phyloP scores from a whole-genome alignment of 2,329 filamentous ascomycete genomes.

The Exophiala bonariae region DNA sequence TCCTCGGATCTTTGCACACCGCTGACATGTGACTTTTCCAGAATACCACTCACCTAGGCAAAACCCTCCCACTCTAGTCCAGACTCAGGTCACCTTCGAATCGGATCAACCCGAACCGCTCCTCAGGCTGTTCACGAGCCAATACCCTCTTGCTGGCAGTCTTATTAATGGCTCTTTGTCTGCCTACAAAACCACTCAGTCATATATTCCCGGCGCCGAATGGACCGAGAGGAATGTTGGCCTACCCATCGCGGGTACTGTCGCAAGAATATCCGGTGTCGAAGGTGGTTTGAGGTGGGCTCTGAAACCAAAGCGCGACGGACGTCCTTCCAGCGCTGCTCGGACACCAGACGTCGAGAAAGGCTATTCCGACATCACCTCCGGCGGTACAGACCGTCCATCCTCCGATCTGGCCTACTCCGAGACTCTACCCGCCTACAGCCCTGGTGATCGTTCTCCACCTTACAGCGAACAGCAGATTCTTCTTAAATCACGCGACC shows the following conservation, averaged over 20 bases:
- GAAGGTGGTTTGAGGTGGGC: constrained; percentile 87
- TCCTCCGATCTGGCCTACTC: constrained; percentile 38
- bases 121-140: constrained; percentile 80
- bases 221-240: constrained; percentile 86
- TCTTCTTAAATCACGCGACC: constrained; percentile 26
- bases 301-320: constrained; percentile 50
- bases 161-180: constrained; percentile 83
- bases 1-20: constrained; percentile 5
- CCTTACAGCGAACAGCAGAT: constrained; percentile 26
- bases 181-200: constrained; percentile 83
- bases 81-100: constrained; percentile 35
- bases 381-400: constrained; percentile 10
- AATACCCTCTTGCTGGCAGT: constrained; percentile 80
- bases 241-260: constrained; percentile 79
- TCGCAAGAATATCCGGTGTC: constrained; percentile 82
- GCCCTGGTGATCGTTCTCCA: constrained; percentile 56
- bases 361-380: constrained; percentile 19
- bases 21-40: constrained; percentile 17
- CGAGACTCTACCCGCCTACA: constrained; percentile 81
- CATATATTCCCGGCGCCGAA: constrained; percentile 85
- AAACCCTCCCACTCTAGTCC: constrained; percentile 54
- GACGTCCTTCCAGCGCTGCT: constrained; percentile 5
- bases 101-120: constrained; percentile 71
- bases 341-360: constrained; percentile 25
- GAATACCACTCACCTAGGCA: constrained; percentile 27